These are phyloP conservation scores for Blastobotrys aristatus DNA, from an alignment of 1,139 yeast species.

Conservation along the genomic window DNA sequence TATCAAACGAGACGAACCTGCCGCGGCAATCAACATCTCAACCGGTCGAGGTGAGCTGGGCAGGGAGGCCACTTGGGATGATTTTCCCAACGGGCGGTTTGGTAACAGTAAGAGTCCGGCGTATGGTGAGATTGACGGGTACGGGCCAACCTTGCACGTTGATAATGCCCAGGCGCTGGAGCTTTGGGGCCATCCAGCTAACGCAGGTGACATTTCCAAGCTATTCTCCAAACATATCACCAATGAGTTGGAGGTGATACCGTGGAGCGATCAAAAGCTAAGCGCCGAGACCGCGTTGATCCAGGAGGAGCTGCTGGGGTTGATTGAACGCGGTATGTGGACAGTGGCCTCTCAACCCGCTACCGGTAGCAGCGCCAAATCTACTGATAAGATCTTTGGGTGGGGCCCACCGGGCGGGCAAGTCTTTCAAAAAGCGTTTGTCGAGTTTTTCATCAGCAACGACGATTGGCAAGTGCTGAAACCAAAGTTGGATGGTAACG, in stretches of 20 bases:
- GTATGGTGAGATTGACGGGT: constrained; percentile 96
- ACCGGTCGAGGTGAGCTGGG: constrained; percentile 83
- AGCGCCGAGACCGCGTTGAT: constrained; percentile 88
- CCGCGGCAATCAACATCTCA: constrained; percentile 61
- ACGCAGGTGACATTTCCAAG: constrained; percentile 56
- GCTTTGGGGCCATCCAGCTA: constrained; percentile 79
- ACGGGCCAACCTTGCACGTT: constrained; percentile 84
- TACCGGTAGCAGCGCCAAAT: constrained; percentile 62
- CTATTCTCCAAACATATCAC: constrained; percentile 72
- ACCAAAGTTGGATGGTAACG: constrained; percentile 47
- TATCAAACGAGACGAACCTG: neutral
- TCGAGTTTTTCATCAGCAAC: constrained; percentile 76
- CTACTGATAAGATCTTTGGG: constrained; percentile 84
- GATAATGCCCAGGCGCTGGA: constrained; percentile 64
- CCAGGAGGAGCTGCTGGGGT: constrained; percentile 79
- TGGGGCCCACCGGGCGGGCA: constrained; percentile 93
- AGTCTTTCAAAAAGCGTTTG: constrained; percentile 90
- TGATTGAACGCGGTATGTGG: constrained; percentile 72
- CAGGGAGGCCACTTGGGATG: constrained; percentile 97
- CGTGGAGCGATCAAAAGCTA: constrained; percentile 86
- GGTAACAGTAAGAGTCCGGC: constrained; percentile 97
- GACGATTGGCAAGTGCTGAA: constrained; percentile 58
- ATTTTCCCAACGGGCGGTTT: constrained; percentile 94
- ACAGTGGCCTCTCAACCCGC: constrained; percentile 97
- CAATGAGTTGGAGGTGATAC: constrained; percentile 69